Evolutionary conservation across 495 filamentous ascomycete species (phyloP).

Genomic region (Xylaria curta): DNA sequence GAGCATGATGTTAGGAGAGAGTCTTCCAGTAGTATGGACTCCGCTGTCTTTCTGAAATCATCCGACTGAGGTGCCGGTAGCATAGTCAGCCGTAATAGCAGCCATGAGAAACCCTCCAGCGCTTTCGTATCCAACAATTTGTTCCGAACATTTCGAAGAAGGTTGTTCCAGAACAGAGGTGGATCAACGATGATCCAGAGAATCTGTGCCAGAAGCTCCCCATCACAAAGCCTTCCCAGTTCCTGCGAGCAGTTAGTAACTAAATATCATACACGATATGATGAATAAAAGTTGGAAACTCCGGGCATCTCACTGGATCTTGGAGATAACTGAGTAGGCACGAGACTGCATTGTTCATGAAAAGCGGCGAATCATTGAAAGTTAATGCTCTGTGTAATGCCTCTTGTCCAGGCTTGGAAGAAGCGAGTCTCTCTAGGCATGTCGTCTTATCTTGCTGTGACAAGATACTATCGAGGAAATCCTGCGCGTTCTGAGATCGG

Average conservation of each 20-base stretch:
- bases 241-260: not conserved
- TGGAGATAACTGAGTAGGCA: conserved; percentile 47
- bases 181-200: conserved; percentile 62
- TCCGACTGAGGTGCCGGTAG: conserved; percentile 42
- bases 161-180: conserved; percentile 64
- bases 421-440: conserved; percentile 63
- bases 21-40: not conserved
- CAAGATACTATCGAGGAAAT: conserved; percentile 67
- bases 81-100: conserved; percentile 62
- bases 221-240: conserved; percentile 61
- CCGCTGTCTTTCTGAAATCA: conserved; percentile 40
- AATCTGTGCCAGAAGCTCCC: conserved; percentile 61
- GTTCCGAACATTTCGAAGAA: conserved; percentile 52
- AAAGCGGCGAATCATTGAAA: conserved; percentile 54
- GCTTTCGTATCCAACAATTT: conserved; percentile 47
- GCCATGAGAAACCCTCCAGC: conserved; percentile 62
- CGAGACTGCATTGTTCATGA: conserved; percentile 57
- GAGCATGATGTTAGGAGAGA: not conserved
- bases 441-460: conserved; percentile 52
- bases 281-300: not conserved
- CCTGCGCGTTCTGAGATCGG: conserved; percentile 50
- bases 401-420: conserved; percentile 52
- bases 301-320: conserved; percentile 33
- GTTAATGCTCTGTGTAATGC: conserved; percentile 58
- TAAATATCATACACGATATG: not conserved